These are phyloP conservation scores for Mycena amicta DNA, from an alignment of 768 basidiomycete species.

Conservation along the genomic window DNA sequence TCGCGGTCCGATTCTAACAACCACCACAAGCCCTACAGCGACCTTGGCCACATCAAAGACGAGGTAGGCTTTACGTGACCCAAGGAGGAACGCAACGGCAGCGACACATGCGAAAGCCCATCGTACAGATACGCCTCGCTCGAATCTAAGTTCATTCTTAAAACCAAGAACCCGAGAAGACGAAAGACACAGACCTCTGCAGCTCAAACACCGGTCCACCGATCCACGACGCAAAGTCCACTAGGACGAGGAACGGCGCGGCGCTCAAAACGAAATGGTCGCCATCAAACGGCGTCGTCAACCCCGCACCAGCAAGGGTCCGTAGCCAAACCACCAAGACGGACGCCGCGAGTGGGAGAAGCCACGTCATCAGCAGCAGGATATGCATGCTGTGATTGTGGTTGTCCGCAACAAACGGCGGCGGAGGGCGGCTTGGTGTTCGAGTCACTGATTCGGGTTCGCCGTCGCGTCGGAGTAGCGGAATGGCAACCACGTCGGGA, in stretches of 20 bases:
- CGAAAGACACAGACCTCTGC: conserved; percentile 38
- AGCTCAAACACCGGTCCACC: conserved; percentile 44
- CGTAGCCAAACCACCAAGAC: conserved; percentile 89
- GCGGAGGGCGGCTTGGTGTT: conserved; percentile 7
- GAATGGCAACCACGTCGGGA: conserved; percentile 26
- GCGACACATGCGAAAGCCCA: conserved; percentile 59
- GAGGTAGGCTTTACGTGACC: conserved; percentile 65
- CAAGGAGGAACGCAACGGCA: conserved; percentile 60
- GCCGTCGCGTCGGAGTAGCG: conserved; percentile 21
- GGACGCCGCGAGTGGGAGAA: conserved; percentile 76
- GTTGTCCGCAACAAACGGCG: conserved; percentile 31
- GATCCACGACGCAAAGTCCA: conserved; percentile 61
- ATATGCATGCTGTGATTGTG: conserved; percentile 60
- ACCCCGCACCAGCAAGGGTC: conserved; percentile 78
- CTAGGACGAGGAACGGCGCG: conserved; percentile 63
- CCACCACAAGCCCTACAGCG: conserved; percentile 47
- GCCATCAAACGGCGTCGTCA: conserved; percentile 77
- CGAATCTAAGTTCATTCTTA: conserved; percentile 36
- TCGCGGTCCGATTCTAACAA: conserved; percentile 48
- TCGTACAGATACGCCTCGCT: conserved; percentile 44
- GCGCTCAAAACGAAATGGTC: conserved; percentile 76
- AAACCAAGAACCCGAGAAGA: conserved; percentile 5
- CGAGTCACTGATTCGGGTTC: conserved; percentile 2
- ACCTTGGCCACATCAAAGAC: conserved; percentile 66
- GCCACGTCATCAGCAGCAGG: conserved; percentile 76